phyloP scores from a whole-genome alignment of 352 stramenopile species.

The Pythium dissimile region DNA sequence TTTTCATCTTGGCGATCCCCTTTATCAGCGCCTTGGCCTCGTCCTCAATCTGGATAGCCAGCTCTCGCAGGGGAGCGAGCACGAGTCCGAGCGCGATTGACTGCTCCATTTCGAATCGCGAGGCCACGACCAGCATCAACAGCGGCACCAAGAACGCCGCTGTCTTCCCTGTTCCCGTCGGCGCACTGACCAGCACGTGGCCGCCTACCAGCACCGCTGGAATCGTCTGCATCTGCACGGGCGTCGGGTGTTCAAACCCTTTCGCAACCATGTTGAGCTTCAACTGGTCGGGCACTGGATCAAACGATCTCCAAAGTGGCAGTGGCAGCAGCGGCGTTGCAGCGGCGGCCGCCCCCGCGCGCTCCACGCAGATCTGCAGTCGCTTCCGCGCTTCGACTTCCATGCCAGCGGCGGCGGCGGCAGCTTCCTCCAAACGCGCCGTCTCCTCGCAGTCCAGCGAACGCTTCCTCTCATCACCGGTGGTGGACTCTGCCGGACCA shows the following conservation, averaged over 20 bases:
- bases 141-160: conserved; percentile 59
- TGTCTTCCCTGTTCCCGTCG: conserved; percentile 74
- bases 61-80: conserved; percentile 61
- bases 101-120: not conserved
- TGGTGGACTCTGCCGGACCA: too few relatives aligned
- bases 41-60: conserved; percentile 71
- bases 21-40: conserved; percentile 53
- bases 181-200: conserved; percentile 56
- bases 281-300: conserved; percentile 25
- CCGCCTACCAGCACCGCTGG: conserved; percentile 38
- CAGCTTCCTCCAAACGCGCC: not conserved
- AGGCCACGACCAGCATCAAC: conserved; percentile 34
- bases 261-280: conserved; percentile 34
- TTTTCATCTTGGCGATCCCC: conserved; percentile 60
- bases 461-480: too few relatives aligned
- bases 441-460: too few relatives aligned
- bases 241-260: conserved; percentile 40
- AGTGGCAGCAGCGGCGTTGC: not conserved
- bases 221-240: conserved; percentile 76
- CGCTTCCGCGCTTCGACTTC: conserved; percentile 19
- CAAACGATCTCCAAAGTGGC: conserved; percentile 5
- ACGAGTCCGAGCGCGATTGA: conserved; percentile 34
- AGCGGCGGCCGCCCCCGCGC: not conserved
- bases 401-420: not conserved
- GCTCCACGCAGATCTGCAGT: conserved; percentile 33